Conservation (phyloP, 495 filamentous ascomycete genomes). For the Tuber magnatum region DNA sequence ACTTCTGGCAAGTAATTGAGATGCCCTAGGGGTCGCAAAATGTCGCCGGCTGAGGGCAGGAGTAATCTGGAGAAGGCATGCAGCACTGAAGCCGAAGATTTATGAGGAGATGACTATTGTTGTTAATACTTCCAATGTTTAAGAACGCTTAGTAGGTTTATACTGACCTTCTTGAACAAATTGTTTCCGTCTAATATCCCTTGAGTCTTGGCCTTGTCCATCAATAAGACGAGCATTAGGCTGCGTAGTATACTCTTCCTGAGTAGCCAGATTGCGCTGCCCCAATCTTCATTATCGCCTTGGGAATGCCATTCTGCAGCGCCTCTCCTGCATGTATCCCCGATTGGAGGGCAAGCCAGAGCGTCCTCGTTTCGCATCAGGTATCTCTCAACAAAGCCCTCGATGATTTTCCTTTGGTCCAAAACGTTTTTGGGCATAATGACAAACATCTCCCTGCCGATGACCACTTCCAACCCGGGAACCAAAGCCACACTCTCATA, state of each 20-base stretch:
- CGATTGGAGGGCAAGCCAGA: constrained; percentile 33
- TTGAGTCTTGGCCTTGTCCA: constrained; percentile 50
- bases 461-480: constrained; percentile 54
- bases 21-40: constrained; percentile 51
- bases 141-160: constrained; percentile 48
- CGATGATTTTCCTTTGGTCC: constrained; percentile 45
- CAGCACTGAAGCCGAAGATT: constrained; percentile 53
- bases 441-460: constrained; percentile 50
- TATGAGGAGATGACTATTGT: constrained; percentile 42
- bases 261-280: constrained; percentile 47
- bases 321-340: constrained; percentile 25
- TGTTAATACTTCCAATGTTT: constrained; percentile 30
- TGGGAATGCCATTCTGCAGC: constrained; percentile 18
- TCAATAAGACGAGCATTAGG: constrained; percentile 55
- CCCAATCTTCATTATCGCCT: constrained; percentile 42
- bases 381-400: constrained; percentile 53
- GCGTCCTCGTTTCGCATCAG: constrained; percentile 56
- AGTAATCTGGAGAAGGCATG: constrained; percentile 50
- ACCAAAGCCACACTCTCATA: constrained; percentile 51
- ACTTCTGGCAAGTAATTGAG: constrained; percentile 52
- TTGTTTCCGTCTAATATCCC: constrained; percentile 39
- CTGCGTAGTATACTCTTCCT: constrained; percentile 54
- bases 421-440: constrained; percentile 33
- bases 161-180: constrained; percentile 39
- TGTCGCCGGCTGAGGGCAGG: constrained; percentile 56